Conservation (phyloP, 1,284 basidiomycete species). For the Sutorius eximius region DNA sequence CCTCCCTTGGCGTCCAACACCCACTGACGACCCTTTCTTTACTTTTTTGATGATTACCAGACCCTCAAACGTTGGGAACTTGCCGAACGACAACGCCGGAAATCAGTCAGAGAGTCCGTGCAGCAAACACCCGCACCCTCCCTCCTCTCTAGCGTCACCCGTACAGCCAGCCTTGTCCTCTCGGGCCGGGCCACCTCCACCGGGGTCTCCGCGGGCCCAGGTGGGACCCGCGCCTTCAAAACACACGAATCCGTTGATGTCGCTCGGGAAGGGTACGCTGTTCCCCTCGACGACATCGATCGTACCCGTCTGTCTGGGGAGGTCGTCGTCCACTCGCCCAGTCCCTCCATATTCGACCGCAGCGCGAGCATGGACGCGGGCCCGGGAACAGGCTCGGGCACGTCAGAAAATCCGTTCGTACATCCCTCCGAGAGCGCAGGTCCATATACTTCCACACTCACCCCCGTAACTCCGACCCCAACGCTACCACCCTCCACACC, state of each 20-base stretch:
- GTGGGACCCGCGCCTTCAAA: conserved; percentile 41
- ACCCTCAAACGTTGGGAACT: conserved; percentile 73
- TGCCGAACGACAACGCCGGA: conserved; percentile 67
- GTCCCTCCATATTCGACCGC: conserved; percentile 32
- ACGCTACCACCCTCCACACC: conserved; percentile 15
- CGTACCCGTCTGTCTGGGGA: conserved; percentile 30
- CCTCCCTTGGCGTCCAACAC: background rate
- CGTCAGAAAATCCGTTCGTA: conserved; percentile 49
- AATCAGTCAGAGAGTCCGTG: conserved; percentile 55
- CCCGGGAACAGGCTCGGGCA: background rate
- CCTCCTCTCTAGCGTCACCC: conserved; percentile 53
- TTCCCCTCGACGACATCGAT: conserved; percentile 54
- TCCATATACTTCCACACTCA: conserved; percentile 3
- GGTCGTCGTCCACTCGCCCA: conserved; percentile 41
- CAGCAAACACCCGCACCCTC: conserved; percentile 39
- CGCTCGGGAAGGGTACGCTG: conserved; percentile 29
- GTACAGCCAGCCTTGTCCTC: conserved; percentile 52
- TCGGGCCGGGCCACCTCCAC: conserved; percentile 19
- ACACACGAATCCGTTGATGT: conserved; percentile 50
- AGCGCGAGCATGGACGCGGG: conserved; percentile 18
- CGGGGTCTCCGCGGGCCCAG: conserved; percentile 30
- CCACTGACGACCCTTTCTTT: conserved; percentile 5
- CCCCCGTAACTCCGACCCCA: conserved; percentile 4
- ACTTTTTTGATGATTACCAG: conserved; percentile 36
- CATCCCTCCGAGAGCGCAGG: conserved; percentile 41